Evolutionary conservation across 352 stramenopile species (phyloP).

Genomic region (Globisporangium paroecandrum): DNA sequence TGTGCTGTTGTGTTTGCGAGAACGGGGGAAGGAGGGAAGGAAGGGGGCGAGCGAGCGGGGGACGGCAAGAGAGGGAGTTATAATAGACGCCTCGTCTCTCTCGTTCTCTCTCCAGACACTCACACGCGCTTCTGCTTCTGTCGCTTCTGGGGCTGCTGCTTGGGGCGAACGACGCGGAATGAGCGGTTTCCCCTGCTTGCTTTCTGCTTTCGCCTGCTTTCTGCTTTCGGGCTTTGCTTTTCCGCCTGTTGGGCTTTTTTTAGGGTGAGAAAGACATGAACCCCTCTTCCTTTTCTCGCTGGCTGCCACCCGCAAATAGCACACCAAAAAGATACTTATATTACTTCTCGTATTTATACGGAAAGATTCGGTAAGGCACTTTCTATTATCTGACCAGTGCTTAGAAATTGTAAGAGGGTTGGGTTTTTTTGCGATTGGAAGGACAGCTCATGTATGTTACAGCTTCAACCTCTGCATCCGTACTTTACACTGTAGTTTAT

Average conservation of each 20-base stretch:
- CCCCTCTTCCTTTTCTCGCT: neutral
- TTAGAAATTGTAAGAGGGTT: neutral
- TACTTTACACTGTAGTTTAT: neutral
- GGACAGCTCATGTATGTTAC: neutral
- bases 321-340: neutral
- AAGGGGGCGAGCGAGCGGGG: neutral
- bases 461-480: neutral
- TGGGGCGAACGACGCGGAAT: conserved; percentile 5
- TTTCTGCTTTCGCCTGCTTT: neutral
- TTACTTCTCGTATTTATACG: conserved; percentile 7
- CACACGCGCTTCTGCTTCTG: neutral
- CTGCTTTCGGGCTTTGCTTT: neutral
- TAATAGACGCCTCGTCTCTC: conserved; percentile 3
- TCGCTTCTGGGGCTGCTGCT: conserved; percentile 1
- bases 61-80: neutral
- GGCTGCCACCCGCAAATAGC: too few relatives aligned
- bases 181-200: neutral
- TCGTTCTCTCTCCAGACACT: neutral
- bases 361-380: neutral
- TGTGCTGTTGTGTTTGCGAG: neutral
- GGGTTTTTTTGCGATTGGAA: neutral
- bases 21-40: too few relatives aligned
- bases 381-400: too few relatives aligned
- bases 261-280: conserved; percentile 2
- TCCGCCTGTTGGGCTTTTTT: neutral